phyloP scores from a whole-genome alignment of 2,329 filamentous ascomycete genomes.

The Curvularia sp. region DNA sequence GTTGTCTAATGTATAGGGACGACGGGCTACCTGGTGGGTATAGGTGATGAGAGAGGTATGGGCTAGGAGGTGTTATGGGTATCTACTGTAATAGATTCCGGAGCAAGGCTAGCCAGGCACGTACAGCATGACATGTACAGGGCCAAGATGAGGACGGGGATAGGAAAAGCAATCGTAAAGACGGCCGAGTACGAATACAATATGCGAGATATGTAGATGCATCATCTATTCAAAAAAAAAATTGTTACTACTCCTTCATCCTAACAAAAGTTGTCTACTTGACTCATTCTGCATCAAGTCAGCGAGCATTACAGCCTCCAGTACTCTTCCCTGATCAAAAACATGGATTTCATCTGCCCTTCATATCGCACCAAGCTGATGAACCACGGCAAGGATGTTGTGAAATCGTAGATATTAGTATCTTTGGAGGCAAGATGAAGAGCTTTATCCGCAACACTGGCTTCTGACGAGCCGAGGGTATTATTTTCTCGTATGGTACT shows the following conservation, averaged over 20 bases:
- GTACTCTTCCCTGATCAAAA: too few relatives aligned
- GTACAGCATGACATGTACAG: slow-evolving; percentile 28
- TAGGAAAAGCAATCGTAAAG: slow-evolving; percentile 17
- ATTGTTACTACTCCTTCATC: background rate
- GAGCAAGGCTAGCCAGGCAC: slow-evolving; percentile 18
- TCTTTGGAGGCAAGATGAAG: too few relatives aligned
- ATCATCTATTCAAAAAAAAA: background rate
- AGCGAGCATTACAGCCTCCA: too few relatives aligned
- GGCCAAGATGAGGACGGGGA: slow-evolving; percentile 18
- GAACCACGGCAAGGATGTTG: too few relatives aligned
- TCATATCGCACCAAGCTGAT: too few relatives aligned
- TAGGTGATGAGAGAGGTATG: slow-evolving; percentile 14
- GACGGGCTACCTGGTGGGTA: slow-evolving; percentile 33
- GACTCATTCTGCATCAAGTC: too few relatives aligned
- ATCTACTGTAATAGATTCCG: slow-evolving; percentile 30
- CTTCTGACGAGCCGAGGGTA: too few relatives aligned
- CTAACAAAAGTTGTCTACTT: too few relatives aligned
- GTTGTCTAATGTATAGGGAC: slow-evolving; percentile 37
- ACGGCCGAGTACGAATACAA: slow-evolving; percentile 19
- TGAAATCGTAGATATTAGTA: too few relatives aligned
- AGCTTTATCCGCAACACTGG: too few relatives aligned
- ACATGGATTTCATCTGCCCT: too few relatives aligned
- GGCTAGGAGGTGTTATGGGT: slow-evolving; percentile 20
- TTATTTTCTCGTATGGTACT: too few relatives aligned
- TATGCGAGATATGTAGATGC: slow-evolving; percentile 18